Evolutionary conservation across 2,329 filamentous ascomycete species (phyloP), one percentile per base, ranked within the genome.

Genomic region (Aspergillus ustus): DNA sequence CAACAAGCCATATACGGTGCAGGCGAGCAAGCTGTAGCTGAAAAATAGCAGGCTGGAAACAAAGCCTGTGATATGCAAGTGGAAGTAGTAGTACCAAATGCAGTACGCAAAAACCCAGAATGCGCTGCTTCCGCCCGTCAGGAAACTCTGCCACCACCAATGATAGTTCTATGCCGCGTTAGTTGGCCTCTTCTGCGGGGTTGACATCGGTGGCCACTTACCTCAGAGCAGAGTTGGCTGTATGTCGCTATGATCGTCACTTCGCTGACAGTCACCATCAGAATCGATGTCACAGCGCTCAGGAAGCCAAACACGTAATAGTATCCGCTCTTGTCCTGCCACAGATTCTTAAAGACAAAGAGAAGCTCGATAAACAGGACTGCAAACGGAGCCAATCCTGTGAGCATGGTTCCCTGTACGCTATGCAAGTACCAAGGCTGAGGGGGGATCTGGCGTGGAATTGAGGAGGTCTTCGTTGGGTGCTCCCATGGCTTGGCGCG

Each of bases 231-330:
- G 19, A 96, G 85, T 78, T 92, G 90, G 52, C 91, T 85, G 76
- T 96, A 96, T 17, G 92, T 90, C 1, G 89, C 88, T 61, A 96
- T 91, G 22, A 96, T 86, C 0, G 91, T 93, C 55, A 93, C 91
- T 78, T 95, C 91, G 68, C 91, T 87, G 31, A 96, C 87, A 0
- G 91, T 92, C 46, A 95, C 77, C 31, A 92, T 82, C 8, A 95
- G 79, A 60, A 95, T 90, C 11, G 86, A 80, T 25, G 84, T 88
- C 9, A 95, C 89, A 17, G 92, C 87, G 7, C 89, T 88, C 65
- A 95, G 78, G 80, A 94, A 96, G 11, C 92, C 92, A 73, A 95
- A 96, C 22, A 96, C 89, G 76, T 96, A 96, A 78, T 96, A 96
- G 77, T 93, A 96, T 7, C 91, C 91, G 71, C 88, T 92, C 81